Base-by-base conservation (phyloP, 192 early-diverging fungal species). In the Podila horticola region DNA sequence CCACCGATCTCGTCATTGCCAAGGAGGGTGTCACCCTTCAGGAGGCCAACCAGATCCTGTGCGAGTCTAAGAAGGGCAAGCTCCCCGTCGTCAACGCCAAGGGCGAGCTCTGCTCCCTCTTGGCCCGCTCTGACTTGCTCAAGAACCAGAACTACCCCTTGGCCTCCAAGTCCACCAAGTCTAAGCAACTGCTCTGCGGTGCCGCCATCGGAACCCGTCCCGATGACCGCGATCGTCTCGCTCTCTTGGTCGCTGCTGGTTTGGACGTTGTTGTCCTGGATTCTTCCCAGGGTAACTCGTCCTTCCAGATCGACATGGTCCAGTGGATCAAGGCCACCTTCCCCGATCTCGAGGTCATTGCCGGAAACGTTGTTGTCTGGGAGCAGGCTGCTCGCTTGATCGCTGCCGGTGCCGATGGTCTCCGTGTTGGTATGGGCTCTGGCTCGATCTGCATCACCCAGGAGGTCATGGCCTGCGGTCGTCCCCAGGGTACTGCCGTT, bases 381-480 rank as follows among this genome's bases (percentile, higher is more conserved):
- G 95, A 97, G 84, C 97, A 99, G 86, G 97, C 97, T 38, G 91
- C 94, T 63, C 88, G 87, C 69, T 84, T 99, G 49, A 98, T 98
- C 82, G 92, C 84, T 5, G 97, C 96, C 36, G 97, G 97, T 64
- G 97, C 96, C 58, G 97, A 99, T 75, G 98, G 92, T 61, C 86
- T 99, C 69, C 92, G 95, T 69, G 91, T 99, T 57, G 98, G 98
- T 52, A 99, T 99, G 98, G 98, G 98, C 30, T 94, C 92, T 68
- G 98, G 98, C 20, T 95, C 93, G 26, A 99, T 99, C 75, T 99
- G 97, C 89, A 99, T 98, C 69, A 98, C 97, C 38, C 97, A 98
- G 83, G 97, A 97, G 69, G 96, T 96, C 83, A 99, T 98, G 97
- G 97, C 98, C 58, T 97, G 96, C 63, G 98, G 98, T 75, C 93